These are phyloP conservation scores for Phaeosphaeriaceae sp. DNA, from an alignment of 2,329 filamentous ascomycete species.

Conservation along the genomic window DNA sequence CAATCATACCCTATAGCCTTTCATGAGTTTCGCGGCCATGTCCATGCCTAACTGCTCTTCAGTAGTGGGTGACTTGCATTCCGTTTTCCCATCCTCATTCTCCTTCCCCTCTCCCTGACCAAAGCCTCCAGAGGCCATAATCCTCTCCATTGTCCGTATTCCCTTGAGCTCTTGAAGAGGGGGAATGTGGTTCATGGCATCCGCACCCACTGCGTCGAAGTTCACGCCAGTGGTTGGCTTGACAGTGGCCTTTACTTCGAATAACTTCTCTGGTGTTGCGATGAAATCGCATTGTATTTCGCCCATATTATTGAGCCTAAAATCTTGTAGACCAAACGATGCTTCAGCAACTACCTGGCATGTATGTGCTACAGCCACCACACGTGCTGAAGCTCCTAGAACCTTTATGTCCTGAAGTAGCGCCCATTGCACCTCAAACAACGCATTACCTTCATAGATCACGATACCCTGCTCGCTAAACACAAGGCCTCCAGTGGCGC, in stretches of 20 bases:
- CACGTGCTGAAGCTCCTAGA: constrained; percentile 32
- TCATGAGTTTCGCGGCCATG: constrained; percentile 43
- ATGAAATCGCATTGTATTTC: constrained; percentile 54
- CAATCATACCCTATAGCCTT: constrained; percentile 25
- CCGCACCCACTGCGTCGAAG: constrained; percentile 46
- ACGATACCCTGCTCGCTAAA: constrained; percentile 49
- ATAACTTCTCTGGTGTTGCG: constrained; percentile 44
- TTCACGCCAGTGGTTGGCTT: constrained; percentile 49
- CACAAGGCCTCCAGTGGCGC: constrained; percentile 50
- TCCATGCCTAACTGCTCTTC: constrained; percentile 43
- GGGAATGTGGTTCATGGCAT: constrained; percentile 49
- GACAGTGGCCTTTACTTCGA: constrained; percentile 33
- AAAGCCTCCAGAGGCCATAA: constrained; percentile 34
- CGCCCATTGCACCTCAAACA: constrained; percentile 55
- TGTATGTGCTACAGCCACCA: constrained; percentile 49
- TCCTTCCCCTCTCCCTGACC: constrained; percentile 9
- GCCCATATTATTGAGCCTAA: constrained; percentile 38
- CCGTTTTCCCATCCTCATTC: constrained; percentile 8
- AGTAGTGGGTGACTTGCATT: constrained; percentile 12
- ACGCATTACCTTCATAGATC: constrained; percentile 51
- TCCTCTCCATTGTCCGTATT: constrained; percentile 45
- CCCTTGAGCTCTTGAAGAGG: constrained; percentile 45
- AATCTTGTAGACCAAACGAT: constrained; percentile 23
- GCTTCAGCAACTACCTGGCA: constrained; percentile 51
- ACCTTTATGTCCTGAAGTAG: constrained; percentile 47